Base-by-base conservation (phyloP, 495 filamentous ascomycete species). In the Tuber umbilicatum region DNA sequence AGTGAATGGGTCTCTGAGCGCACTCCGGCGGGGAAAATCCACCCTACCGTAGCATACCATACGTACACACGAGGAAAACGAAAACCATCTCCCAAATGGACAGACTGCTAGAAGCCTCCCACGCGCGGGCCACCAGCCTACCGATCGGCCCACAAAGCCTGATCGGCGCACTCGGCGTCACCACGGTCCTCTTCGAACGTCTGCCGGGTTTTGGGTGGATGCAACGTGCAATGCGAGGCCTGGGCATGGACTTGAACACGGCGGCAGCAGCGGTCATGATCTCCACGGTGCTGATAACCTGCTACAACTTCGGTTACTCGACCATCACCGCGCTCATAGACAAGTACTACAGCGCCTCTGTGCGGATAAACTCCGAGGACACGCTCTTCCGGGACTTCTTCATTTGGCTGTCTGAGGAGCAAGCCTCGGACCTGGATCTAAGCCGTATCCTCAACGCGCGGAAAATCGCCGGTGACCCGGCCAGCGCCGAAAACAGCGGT, bases 321-420 rank as follows among this genome's bases (percentile, higher is more conserved):
- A 75, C 73, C 41, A 23, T 73, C 17, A 64, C 76, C 23, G 74
- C 1, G 31, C 41, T 77, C 17, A 70, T 81, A 17, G 74, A 81
- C n/a, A 55, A 23, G 17, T 80, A 81, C 70, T 81, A 74, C 50
- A 70, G 67, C 35, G 74, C 78, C 72, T 78, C 74, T 23, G 21
- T 81, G 17, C 74, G 74, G 23, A 75, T 81, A 35, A 72, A 70
- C 31, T 81, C 79, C 5, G 74, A 80, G 19, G 72, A 80, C 41
- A 31, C n/a, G 5, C 69, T 81, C 27, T 81, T 80, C 70, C 19
- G 71, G 19, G 79, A 78, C 19, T 31, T 78, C 14, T 76, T 70
- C 67, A 35, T 68, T 10, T 78, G 76, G 76, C 45, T 78, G 74
- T 45, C 39, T 5, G 74, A 78, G 19, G 76, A 78, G 74, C 68